Evolutionary conservation across 164 flowering plant species (phyloP).

Genomic region (Santalum album): DNA sequence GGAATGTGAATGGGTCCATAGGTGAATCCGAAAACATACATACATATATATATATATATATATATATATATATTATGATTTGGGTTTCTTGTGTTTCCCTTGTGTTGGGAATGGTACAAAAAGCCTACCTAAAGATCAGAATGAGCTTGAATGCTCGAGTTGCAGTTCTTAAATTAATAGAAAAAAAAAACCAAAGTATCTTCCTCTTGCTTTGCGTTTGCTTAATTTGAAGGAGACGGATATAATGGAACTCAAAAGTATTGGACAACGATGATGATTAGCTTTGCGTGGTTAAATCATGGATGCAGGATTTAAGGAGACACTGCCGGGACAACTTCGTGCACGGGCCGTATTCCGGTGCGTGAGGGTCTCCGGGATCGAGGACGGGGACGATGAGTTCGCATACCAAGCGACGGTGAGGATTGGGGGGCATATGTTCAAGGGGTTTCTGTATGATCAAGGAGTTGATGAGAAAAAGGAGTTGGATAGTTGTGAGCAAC

Average conservation of each 20-base stretch:
- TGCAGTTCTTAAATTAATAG: not conserved
- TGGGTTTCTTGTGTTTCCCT: too few species aligned
- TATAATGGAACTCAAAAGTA: not conserved
- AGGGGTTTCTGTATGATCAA: slow-evolving; percentile 25
- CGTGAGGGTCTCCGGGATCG: slow-evolving; percentile 15
- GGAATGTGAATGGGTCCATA: too few species aligned
- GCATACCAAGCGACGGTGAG: slow-evolving; percentile 22
- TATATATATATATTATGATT: too few species aligned
- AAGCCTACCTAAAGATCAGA: too few species aligned
- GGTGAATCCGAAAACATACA: too few species aligned
- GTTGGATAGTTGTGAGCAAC: too few species aligned
- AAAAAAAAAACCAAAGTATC: not conserved
- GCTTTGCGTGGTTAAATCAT: not conserved
- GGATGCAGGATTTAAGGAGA: slow-evolving; percentile 19
- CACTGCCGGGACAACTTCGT: slow-evolving; percentile 18
- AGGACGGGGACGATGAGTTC: slow-evolving; percentile 15
- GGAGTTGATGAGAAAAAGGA: slow-evolving; percentile 17
- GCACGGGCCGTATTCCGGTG: slow-evolving; percentile 27
- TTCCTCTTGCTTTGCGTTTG: not conserved
- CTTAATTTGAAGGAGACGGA: not conserved
- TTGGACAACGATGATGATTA: not conserved
- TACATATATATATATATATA: too few species aligned
- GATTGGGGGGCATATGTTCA: slow-evolving; percentile 27
- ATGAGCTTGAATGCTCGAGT: too few species aligned
- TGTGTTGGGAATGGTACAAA: not conserved